These are phyloP conservation scores for Austroboletus niveus DNA, from an alignment of 1,284 basidiomycete genomes.

Conservation along the genomic window DNA sequence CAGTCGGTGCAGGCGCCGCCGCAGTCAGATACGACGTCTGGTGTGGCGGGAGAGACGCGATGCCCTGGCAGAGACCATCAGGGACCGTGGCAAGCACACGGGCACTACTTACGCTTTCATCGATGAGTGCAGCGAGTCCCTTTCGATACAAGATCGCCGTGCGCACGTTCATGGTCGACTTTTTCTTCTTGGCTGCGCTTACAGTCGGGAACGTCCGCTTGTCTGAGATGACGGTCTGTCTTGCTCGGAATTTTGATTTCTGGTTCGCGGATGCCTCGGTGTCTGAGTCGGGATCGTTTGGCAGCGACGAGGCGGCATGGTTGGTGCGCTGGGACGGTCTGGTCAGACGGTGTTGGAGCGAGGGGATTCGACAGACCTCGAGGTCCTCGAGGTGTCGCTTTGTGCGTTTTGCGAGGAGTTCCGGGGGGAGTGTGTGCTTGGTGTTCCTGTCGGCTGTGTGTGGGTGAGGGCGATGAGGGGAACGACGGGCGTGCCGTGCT, in stretches of 20 bases:
- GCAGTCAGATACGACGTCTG: slow-evolving; percentile 61
- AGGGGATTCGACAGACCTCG: slow-evolving; percentile 47
- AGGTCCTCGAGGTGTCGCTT: slow-evolving; percentile 78
- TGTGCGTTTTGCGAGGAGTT: slow-evolving; percentile 70
- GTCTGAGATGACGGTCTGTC: slow-evolving; percentile 68
- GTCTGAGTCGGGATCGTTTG: slow-evolving; percentile 48
- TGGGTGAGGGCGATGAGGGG: slow-evolving; percentile 13
- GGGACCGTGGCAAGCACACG: neutral
- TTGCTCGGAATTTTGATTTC: slow-evolving; percentile 58
- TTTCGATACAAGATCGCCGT: slow-evolving; percentile 79
- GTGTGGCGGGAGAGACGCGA: slow-evolving; percentile 50
- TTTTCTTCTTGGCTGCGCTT: slow-evolving; percentile 56
- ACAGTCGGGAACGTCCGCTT: slow-evolving; percentile 47
- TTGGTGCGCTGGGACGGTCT: slow-evolving; percentile 60
- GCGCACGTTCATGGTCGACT: slow-evolving; percentile 76
- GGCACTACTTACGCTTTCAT: slow-evolving; percentile 66
- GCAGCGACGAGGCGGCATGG: slow-evolving; percentile 56
- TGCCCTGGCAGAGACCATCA: slow-evolving; percentile 42
- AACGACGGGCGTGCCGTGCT: slow-evolving; percentile 21
- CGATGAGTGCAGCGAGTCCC: slow-evolving; percentile 64
- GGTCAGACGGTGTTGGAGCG: neutral
- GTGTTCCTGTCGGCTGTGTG: slow-evolving; percentile 43
- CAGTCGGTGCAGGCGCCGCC: slow-evolving; percentile 42
- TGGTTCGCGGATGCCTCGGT: slow-evolving; percentile 22
- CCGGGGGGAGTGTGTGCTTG: slow-evolving; percentile 54